Evolutionary conservation across 2,329 filamentous ascomycete species (phyloP).

Genomic region (Ophiostoma novo-ulmi): DNA sequence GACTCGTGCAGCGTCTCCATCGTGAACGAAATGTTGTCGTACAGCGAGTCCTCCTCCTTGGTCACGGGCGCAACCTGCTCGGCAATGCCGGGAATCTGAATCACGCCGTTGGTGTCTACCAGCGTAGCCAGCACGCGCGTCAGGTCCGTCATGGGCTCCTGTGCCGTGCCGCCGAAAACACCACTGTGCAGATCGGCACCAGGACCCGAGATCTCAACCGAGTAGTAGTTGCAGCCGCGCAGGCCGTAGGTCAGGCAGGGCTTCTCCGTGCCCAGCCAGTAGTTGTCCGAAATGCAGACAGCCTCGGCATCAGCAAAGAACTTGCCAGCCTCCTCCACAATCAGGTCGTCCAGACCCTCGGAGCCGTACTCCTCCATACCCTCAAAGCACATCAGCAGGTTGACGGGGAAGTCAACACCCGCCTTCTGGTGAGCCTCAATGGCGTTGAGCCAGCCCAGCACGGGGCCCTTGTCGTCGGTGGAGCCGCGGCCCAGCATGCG

Average conservation of each 20-base stretch:
- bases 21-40: slow-evolving; percentile 84
- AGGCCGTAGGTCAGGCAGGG: slow-evolving; percentile 96
- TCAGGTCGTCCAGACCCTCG: slow-evolving; percentile 92
- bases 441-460: slow-evolving; percentile 94
- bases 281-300: slow-evolving; percentile 98
- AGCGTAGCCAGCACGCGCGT: slow-evolving; percentile 74
- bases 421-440: slow-evolving; percentile 97
- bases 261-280: slow-evolving; percentile 99
- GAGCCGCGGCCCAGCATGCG: slow-evolving; percentile 95
- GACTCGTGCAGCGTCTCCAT: slow-evolving; percentile 95
- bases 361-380: slow-evolving; percentile 99
- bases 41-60: slow-evolving; percentile 79
- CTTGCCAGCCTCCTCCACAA: slow-evolving; percentile 82
- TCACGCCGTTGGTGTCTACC: slow-evolving; percentile 86
- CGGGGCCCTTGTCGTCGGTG: slow-evolving; percentile 96
- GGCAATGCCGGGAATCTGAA: slow-evolving; percentile 86
- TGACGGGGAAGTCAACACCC: slow-evolving; percentile 90
- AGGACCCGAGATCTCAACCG: slow-evolving; percentile 81
- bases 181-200: slow-evolving; percentile 93
- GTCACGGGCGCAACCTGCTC: slow-evolving; percentile 89
- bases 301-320: slow-evolving; percentile 95
- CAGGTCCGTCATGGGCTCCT: slow-evolving; percentile 98
- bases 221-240: slow-evolving; percentile 97
- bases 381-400: slow-evolving; percentile 98
- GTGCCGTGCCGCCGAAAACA: slow-evolving; percentile 91